These are phyloP conservation scores for Pogostemon cablin DNA, from an alignment of 257 asterid genomes.

Conservation along the genomic window DNA sequence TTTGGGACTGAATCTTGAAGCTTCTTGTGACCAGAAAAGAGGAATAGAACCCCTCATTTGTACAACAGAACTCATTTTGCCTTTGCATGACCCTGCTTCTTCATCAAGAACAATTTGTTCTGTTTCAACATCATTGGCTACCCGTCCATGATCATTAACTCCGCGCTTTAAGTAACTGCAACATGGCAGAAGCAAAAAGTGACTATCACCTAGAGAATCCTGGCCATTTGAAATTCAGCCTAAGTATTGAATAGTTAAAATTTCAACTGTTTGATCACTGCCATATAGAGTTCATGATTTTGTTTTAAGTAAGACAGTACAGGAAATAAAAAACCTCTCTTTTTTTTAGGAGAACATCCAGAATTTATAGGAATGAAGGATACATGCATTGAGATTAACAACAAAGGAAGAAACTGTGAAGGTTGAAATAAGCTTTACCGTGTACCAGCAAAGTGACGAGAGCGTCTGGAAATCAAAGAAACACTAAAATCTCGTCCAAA, in stretches of 20 bases:
- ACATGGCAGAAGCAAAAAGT: conserved; percentile 18
- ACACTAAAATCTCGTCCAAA: conserved; percentile 96
- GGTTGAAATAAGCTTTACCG: conserved; percentile 57
- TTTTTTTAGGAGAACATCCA: conserved; percentile 20
- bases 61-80: conserved; percentile 97
- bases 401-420: not conserved
- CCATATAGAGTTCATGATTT: not conserved
- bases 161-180: conserved; percentile 96
- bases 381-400: conserved; percentile 5
- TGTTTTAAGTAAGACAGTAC: not conserved
- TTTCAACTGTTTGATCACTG: not conserved
- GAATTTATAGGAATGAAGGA: conserved; percentile 6
- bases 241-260: not conserved
- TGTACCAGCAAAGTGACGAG: conserved; percentile 99
- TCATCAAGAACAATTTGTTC: conserved; percentile 97
- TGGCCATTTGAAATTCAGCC: not conserved
- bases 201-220: not conserved
- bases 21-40: conserved; percentile 99
- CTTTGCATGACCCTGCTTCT: conserved; percentile 95
- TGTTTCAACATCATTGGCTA: conserved; percentile 98
- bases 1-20: conserved; percentile 98
- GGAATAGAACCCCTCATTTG: conserved; percentile 99
- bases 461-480: conserved; percentile 88
- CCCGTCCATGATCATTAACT: conserved; percentile 97
- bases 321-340: conserved; percentile 4